Evolutionary conservation across 2,329 filamentous ascomycete genomes (phyloP), one percentile per base, ranked within the genome.

Genomic region (Blastomyces emzantsi): DNA sequence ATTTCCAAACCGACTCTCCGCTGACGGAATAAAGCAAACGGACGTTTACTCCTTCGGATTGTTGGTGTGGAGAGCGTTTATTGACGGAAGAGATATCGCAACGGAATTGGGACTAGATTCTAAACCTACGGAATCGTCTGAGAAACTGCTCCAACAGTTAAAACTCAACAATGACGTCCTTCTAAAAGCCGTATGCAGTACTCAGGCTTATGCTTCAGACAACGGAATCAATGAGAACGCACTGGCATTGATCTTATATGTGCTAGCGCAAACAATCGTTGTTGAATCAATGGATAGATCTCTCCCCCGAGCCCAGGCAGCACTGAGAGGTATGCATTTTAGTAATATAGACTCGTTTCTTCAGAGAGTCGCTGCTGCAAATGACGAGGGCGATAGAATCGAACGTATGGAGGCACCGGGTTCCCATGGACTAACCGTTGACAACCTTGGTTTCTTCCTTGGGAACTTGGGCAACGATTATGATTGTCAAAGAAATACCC

Each of bases 41-140:
- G 64, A 65, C 51, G 58, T 65, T 22, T 65, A 65, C 51, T 65
- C 64, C n/a, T 65, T 64, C 52, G 62, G 64, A 4, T 19, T 65
- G 22, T 39, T 65, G 45, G 62, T 65, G n/a, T 64, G 64, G 64
- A 64, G 64, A 58, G 39, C 57, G 28, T 62, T 64, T 52, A 30
- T 65, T n/a, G 64, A 65, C 59, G 56, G 64, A 45, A 47, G 30
- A 60, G 15, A 33, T 45, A 30, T 60, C 7, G 25, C 39, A 19
- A 25, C 58, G 22, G 58, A 60, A 22, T 33, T 60, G n/a, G 58
- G 58, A 33, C 25, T 60, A 2, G 41, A 30, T 5, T 19, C 45
- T 11, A 49, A 17, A 3, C 28, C 41, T 3, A 47, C 58, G 17
- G 58, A 60, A 9, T 22, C 25, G n/a, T 45, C 58, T 8, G 41